Evolutionary conservation across 208 protist species (phyloP), one percentile per base, ranked within the genome.

Genomic region (Herpetomonas tarakana): DNA sequence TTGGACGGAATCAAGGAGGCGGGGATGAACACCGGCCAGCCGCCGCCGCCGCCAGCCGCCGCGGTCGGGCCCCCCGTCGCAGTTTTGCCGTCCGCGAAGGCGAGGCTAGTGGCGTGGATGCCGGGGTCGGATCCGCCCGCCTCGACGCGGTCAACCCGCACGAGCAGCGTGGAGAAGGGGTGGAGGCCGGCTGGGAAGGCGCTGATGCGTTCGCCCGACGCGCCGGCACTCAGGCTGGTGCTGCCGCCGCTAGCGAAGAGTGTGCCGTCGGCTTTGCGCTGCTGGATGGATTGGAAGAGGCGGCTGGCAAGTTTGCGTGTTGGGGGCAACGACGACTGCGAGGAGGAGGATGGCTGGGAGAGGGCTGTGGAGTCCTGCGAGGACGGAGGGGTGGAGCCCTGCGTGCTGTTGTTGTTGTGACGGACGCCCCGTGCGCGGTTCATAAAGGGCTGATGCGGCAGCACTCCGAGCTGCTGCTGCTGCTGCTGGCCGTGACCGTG

Each of bases 71-170:
- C n/a, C 9, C 35, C 35, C 9, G 35, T 18, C 9, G 35, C 35
- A 41, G 35, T 41, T 14, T 41, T 41, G 35, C 35, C 74, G 16
- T 70, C 60, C 2, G 58, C 53, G 35, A 60, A 53, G 0, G 44
- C 25, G 35, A 81, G 26, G 29, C 65, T 76, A 51, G 67, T 70
- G 16, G 76, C 81, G 62, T 87, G 73, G 21, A 92, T 38, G 30
- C 86, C 86, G 35, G 83, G 68, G 19, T 76, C 68, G 2, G 52
- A 41, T 6, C 35, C 35, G 14, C 35, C 35, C 9, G 46, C n/a
- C 19, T 19, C 79, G n/a, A 92, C 74, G 47, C 73, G 71, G 50
- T 89, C 79, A 1, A 92, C 65, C n/a, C 71, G 76, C 22, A 92
- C 78, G 6, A 74, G 57, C 29, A 92, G 58, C 12, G 64, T 52